phyloP scores from a whole-genome alignment of 305 asterid genomes.

The Fraxinus dipetala region DNA sequence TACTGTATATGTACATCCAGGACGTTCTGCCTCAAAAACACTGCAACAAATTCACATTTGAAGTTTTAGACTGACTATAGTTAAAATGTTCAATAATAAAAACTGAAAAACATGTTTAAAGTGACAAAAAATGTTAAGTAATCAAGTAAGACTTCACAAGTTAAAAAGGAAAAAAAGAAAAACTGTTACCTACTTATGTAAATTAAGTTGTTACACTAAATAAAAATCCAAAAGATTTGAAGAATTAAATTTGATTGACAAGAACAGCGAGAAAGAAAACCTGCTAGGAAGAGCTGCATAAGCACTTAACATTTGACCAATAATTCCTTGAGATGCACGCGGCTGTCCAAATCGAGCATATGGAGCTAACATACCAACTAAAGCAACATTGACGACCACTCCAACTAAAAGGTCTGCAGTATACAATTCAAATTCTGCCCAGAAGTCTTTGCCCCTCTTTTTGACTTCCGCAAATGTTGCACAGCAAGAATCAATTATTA shows the following conservation, averaged over 20 bases:
- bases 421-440: conserved; percentile 93
- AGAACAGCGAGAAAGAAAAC: conserved; percentile 29
- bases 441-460: conserved; percentile 90
- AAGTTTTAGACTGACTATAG: neutral
- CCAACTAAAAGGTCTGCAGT: conserved; percentile 94
- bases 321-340: conserved; percentile 59
- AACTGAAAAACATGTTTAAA: neutral
- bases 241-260: neutral
- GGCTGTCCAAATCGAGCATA: conserved; percentile 79
- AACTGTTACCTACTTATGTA: neutral
- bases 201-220: neutral
- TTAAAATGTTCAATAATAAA: neutral
- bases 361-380: conserved; percentile 96
- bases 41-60: conserved; percentile 38
- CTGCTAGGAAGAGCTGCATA: conserved; percentile 96
- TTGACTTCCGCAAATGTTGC: conserved; percentile 96
- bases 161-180: neutral
- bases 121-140: neutral
- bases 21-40: conserved; percentile 95
- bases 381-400: conserved; percentile 85
- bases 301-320: conserved; percentile 63
- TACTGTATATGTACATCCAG: conserved; percentile 69
- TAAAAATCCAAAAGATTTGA: neutral
- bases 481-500: conserved; percentile 87
- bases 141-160: neutral